Base-by-base conservation (phyloP, 768 basidiomycete species). In the Russula sp. region DNA sequence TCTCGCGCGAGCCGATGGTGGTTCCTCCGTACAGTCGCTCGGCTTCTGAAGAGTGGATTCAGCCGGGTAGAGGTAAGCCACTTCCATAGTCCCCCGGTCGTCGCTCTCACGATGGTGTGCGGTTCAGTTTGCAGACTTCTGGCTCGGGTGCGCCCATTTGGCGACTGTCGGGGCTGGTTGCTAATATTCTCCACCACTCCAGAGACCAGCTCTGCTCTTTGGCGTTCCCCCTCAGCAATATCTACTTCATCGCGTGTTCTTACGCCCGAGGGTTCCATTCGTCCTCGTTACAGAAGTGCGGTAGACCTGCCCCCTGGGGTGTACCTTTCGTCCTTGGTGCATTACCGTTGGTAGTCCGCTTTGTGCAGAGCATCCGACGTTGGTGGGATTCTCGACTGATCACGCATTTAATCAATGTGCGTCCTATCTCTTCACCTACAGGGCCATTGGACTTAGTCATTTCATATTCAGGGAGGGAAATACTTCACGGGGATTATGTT, bases 391-490 rank as follows among this genome's bases (percentile, higher is more conserved):
- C 93, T 2, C 77, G 77, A 42, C 72, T 87, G 44, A 66, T 76
- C 18, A 88, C 88, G 0, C 96, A 98, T 78, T 73, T 98, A 48
- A 82, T 98, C 70, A 99, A 99, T 71, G 95, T 91, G 55, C 58
- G 83, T 72, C 10, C 27, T 20, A 49, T 34, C 18, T 39, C 56
- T 49, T 42, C 35, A 42, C 18, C 32, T 48, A 54, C n/a, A 13
- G 27, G 18, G n/a, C 18, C 27, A 27, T 61, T 57, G 16, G 18
- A 20, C 49, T 57, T 54, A 44, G 40, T 27, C 53, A 66, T 51
- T 22, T 10, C 58, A 18, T 53, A 35, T 13, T 11, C 64, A 95
- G 94, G 94, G 84, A 9, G 94, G 93, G 3, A 95, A 95, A 75
- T 97, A 95, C 68, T 78, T 75, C 3, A 74, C 78, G 56, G 88